Percentiles rank a stretch among this genome's conserved stretches.
Evolutionary conservation across 306 rosid species (phyloP).

Genomic region (Alnus rubra): DNA sequence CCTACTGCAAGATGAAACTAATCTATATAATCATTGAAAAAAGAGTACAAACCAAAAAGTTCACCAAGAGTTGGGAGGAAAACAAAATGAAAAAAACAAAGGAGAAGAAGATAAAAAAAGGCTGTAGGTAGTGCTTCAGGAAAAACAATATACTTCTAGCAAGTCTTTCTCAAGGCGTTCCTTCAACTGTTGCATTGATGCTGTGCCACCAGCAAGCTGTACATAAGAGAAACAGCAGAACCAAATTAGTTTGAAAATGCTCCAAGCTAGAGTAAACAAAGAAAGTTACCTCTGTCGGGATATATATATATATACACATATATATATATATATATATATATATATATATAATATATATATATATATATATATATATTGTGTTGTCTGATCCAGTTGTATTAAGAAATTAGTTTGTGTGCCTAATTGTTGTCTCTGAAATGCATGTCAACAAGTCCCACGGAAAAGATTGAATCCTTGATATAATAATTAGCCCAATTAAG

Average conservation of each 20-base stretch:
- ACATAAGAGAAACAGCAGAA: constrained; percentile 23
- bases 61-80: not conserved
- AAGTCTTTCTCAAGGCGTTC: constrained; percentile 97
- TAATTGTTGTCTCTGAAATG: not conserved
- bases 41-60: not conserved
- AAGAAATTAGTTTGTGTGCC: not conserved
- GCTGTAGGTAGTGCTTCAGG: not conserved
- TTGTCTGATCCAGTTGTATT: not conserved
- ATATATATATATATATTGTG: not conserved
- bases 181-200: constrained; percentile 98
- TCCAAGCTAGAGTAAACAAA: not conserved
- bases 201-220: constrained; percentile 99
- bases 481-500: not conserved
- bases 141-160: constrained; percentile 62
- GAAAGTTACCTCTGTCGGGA: constrained; percentile 9
- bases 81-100: not conserved
- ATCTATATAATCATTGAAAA: not conserved
- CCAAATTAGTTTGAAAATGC: constrained; percentile 18
- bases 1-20: not conserved
- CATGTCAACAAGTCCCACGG: not conserved
- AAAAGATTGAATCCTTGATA: not conserved
- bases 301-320: not conserved
- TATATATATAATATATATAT: too few relatives aligned
- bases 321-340: too few relatives aligned
- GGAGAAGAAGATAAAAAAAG: not conserved